Base-by-base conservation (phyloP, 169 alveolate species). In the Plasmodium adleri region DNA sequence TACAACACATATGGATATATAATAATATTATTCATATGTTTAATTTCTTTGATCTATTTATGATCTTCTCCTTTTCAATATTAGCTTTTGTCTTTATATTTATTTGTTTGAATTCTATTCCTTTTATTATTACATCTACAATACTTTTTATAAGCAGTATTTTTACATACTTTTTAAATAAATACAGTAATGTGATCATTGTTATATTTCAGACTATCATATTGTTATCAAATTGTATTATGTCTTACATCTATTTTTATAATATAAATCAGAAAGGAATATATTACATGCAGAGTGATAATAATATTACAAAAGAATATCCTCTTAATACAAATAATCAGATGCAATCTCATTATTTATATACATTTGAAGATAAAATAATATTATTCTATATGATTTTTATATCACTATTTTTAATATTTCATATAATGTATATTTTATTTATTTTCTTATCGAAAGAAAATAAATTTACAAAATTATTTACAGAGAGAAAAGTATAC, bases 21-120 rank as follows among this genome's bases (percentile, higher is more conserved):
- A 64, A 70, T 24, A 73, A 72, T 52, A 49, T 72, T 71, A 59
- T 86, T 17, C 59, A 58, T 43, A 32, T 71, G 47, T 86, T 86
- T 73, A 86, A 86, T 54, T 70, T 71, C 17, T 64, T 72, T 17
- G 92, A 86, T 59, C 1, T 86, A 72, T 64, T 74, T 28, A 58
- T 72, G 43, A 17, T 86, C 28, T 72, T 70, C 47, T 45, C 76
- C n/a, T 86, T 70, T 60, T 74, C 88, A 9, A 43, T 47, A 22
- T 39, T 86, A 15, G 92, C 78, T 47, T 86, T 86, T 32, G 71
- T 86, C 50, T 71, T 50, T 67, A 86, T 86, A 26, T 86, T 86
- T 86, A 64, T 58, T 12, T 71, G 75, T 60, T 66, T 71, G 4
- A 59, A 15, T 5, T 45, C 45, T 5, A 72, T 39, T n/a, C n/a